These are phyloP conservation scores for Ustilago curta DNA, from an alignment of 1,284 basidiomycete genomes.

Conservation along the genomic window DNA sequence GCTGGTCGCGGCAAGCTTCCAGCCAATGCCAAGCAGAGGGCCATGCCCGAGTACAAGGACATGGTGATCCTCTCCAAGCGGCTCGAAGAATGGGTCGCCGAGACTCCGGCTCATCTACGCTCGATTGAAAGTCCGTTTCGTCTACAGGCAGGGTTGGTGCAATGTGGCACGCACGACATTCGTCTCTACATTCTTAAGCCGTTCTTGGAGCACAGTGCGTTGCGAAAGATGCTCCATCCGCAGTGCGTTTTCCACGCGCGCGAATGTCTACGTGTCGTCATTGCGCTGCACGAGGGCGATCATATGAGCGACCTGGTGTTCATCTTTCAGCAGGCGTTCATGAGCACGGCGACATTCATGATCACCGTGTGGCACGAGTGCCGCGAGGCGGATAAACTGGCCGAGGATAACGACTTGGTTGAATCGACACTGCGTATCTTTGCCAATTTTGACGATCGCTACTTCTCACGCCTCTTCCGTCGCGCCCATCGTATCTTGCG, in stretches of 20 bases:
- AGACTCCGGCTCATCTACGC: conserved; percentile 50
- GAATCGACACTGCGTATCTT: conserved; percentile 57
- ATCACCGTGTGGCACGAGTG: conserved; percentile 64
- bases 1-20: conserved; percentile 25
- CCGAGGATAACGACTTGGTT: conserved; percentile 56
- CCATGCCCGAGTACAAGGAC: conserved; percentile 56
- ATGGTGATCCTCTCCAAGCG: conserved; percentile 56
- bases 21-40: conserved; percentile 15
- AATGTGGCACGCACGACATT: conserved; percentile 57
- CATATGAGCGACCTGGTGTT: conserved; percentile 54
- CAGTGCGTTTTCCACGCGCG: conserved; percentile 58
- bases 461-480: conserved; percentile 48
- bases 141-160: conserved; percentile 52
- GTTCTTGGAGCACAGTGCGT: conserved; percentile 52
- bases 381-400: conserved; percentile 39
- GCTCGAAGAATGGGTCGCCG: conserved; percentile 58
- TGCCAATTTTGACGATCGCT: conserved; percentile 52
- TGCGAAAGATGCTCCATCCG: conserved; percentile 59
- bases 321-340: conserved; percentile 61
- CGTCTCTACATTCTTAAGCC: conserved; percentile 64
- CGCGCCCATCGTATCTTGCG: conserved; percentile 49
- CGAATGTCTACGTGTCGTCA: conserved; percentile 52
- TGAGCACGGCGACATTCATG: conserved; percentile 63
- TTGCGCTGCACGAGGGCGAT: conserved; percentile 51
- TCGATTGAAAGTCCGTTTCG: conserved; percentile 48